Conservation (phyloP, 2,329 filamentous ascomycete genomes). For the Amauroascus niger region DNA sequence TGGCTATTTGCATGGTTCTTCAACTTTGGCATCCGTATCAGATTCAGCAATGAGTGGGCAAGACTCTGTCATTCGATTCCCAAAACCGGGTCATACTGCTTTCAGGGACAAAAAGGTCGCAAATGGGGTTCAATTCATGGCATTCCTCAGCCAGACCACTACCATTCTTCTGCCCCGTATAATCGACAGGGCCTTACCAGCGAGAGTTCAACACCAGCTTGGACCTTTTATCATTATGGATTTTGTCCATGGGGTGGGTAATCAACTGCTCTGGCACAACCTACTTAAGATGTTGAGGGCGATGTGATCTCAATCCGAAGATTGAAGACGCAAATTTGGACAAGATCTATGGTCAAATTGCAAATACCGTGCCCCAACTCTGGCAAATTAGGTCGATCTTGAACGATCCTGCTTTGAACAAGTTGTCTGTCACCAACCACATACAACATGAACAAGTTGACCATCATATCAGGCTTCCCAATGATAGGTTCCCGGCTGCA, state of each 20-base stretch:
- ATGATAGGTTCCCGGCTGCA: not conserved
- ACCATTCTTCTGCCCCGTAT: conserved; percentile 17
- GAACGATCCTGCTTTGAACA: conserved; percentile 7
- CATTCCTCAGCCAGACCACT: conserved; percentile 16
- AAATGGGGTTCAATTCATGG: conserved; percentile 16
- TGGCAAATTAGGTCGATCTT: conserved; percentile 29
- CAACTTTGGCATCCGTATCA: not conserved
- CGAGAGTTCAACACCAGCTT: conserved; percentile 17
- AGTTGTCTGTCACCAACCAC: conserved; percentile 26
- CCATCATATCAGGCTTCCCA: conserved; percentile 18
- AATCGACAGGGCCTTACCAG: conserved; percentile 18
- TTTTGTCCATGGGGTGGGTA: conserved; percentile 22
- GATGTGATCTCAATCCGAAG: conserved; percentile 23
- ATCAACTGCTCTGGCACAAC: conserved; percentile 23
- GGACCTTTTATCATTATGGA: conserved; percentile 32
- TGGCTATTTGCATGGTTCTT: conserved; percentile 3
- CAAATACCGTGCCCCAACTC: conserved; percentile 35
- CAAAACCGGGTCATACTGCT: conserved; percentile 15
- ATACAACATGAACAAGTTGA: conserved; percentile 37
- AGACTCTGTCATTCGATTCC: conserved; percentile 20
- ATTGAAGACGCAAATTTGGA: not conserved
- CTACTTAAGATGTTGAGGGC: conserved; percentile 11
- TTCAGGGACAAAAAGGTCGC: conserved; percentile 22
- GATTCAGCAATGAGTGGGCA: not conserved
- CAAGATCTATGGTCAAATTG: conserved; percentile 34